Base-by-base conservation (phyloP, 257 asterid species). In the Jacaranda mimosifolia region DNA sequence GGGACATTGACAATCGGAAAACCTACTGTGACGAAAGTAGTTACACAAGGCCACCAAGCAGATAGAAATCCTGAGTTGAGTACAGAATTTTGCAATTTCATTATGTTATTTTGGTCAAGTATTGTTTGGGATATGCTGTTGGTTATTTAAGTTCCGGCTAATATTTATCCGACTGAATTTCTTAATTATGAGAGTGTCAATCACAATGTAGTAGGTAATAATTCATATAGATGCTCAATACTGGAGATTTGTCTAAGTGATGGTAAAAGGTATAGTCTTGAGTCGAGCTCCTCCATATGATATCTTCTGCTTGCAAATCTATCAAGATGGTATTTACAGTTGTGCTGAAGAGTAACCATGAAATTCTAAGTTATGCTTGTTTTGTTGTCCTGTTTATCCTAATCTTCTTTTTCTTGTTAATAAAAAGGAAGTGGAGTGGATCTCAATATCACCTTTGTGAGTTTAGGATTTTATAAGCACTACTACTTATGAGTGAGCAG, bases 1-100 rank as follows among this genome's bases (percentile, higher is more conserved):
- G 99, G 99, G 82, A 96, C 99, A 40, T 74, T 96, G 80, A 96
- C 99, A 36, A 82, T 90, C 63, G 98, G 99, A 72, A 91, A 85
- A 82, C 99, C 99, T 80, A 88, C 84, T 52, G 99, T 96, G 87
- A 91, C 97, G 49, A 87, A 84, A 87, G 88, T 96, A 58, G 83
- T 83, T 81, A 82, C 88, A 77, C 87, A 79, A 70, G 84, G 83
- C 77, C 35, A 55, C 52, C 84, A 55, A 52, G 66, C 80, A 17
- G 83, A 84, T 86, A 73, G 70, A 81, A 81, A 84, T 82, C 40
- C 64, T 84, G 86, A 89, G 97, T 91, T 88, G 82, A 86, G 94
- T 91, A 63, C 67, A 26, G 18, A 63, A 36, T 53, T 26, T 75
- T 72, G 68, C 72, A 63, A 75, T 42, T 51, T 76, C 36, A 70